A percentile compares a stretch with the other conserved stretches of the same genome.
Evolutionary conservation across 768 basidiomycete species (phyloP).

Genomic region (Lactifluus hygrophoroides): DNA sequence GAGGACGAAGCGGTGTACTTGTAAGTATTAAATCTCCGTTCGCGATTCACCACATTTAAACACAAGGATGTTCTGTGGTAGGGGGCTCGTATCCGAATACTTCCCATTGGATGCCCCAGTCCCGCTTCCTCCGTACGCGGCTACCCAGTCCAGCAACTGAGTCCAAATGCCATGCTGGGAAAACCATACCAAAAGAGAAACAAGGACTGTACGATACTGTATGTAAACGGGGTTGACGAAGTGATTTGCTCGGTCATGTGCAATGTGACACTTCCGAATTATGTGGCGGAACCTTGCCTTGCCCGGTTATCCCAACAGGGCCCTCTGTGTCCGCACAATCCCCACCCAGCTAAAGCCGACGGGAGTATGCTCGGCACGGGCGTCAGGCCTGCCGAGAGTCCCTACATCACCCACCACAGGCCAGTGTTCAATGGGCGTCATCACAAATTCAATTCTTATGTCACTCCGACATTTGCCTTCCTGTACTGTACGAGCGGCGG

Average conservation of each 20-base stretch:
- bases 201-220: neutral
- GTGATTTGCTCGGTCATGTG: neutral
- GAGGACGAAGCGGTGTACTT: slow-evolving; percentile 55
- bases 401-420: neutral
- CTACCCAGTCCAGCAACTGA: neutral
- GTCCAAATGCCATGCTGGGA: neutral
- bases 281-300: neutral
- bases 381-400: neutral
- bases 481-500: neutral
- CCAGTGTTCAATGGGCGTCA: neutral
- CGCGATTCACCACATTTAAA: neutral
- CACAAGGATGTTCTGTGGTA: neutral
- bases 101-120: slow-evolving; percentile 1
- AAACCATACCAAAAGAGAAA: neutral
- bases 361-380: neutral
- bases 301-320: neutral
- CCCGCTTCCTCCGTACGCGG: neutral
- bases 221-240: neutral
- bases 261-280: neutral
- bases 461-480: neutral
- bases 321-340: neutral
- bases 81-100: slow-evolving; percentile 10
- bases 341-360: neutral
- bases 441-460: neutral
- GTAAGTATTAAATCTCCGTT: slow-evolving; percentile 33